Evolutionary conservation across 257 asterid genomes (phyloP).

Genomic region (Scutellaria barbata): DNA sequence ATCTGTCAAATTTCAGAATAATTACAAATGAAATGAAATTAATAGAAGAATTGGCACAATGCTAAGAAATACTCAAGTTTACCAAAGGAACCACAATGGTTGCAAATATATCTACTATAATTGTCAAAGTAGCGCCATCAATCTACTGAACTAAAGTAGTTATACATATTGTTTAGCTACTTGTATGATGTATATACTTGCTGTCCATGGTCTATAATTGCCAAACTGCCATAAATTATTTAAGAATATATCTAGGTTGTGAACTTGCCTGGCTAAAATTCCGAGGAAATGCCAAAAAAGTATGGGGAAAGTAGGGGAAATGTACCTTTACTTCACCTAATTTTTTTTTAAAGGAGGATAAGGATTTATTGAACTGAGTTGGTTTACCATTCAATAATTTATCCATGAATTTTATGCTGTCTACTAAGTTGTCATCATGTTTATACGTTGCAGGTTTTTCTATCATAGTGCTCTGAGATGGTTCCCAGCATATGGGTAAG

Average conservation of each 20-base stretch:
- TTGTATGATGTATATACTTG: not conserved
- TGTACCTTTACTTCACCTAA: not conserved
- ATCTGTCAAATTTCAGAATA: too few relatives aligned
- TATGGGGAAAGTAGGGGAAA: not conserved
- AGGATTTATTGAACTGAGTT: conserved; percentile 22
- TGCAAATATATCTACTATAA: too few relatives aligned
- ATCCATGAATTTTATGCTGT: conserved; percentile 26
- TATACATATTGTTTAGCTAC: too few relatives aligned
- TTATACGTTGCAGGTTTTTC: conserved; percentile 78
- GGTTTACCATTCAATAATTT: conserved; percentile 4
- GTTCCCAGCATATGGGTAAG: conserved; percentile 96
- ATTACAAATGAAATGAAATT: too few relatives aligned
- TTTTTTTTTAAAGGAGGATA: conserved; percentile 8
- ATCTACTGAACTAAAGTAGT: too few relatives aligned
- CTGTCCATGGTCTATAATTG: not conserved
- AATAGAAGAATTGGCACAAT: too few relatives aligned
- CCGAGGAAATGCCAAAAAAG: not conserved
- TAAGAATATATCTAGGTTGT: not conserved
- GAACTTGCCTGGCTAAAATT: too few relatives aligned
- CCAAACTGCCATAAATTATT: conserved; percentile 12
- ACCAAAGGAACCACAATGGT: too few relatives aligned
- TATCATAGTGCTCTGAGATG: conserved; percentile 97
- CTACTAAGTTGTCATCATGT: conserved; percentile 36
- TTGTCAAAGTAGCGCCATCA: too few relatives aligned
- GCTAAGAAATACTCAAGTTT: too few relatives aligned